These are phyloP conservation scores for Neoscytalidium dimidiatum DNA, from an alignment of 2,329 filamentous ascomycete genomes.

Conservation along the genomic window DNA sequence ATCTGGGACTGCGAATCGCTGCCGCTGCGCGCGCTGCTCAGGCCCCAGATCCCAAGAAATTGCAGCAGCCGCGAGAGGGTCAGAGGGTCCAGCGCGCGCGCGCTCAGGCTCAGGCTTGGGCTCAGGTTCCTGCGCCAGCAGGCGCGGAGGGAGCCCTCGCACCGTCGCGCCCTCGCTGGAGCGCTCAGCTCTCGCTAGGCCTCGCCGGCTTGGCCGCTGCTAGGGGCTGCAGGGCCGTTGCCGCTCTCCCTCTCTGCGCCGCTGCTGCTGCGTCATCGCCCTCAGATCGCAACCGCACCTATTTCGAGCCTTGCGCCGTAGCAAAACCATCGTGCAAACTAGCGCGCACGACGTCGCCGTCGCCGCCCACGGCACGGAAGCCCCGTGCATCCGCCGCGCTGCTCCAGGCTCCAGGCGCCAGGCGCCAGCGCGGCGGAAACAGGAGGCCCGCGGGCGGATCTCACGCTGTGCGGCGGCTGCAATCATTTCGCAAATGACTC, in stretches of 20 bases:
- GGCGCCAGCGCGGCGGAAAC: conserved; percentile 4
- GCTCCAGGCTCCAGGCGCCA: background rate
- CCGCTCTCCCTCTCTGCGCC: background rate
- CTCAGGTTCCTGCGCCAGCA: background rate
- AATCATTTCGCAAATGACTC: conserved; percentile 16
- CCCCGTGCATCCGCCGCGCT: conserved; percentile 14
- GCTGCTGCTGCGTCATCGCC: conserved; percentile 15
- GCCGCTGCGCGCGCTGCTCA: background rate
- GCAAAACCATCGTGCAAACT: conserved; percentile 11
- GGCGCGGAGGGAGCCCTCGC: too few species aligned
- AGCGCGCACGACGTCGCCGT: too few species aligned
- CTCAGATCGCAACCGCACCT: conserved; percentile 10
- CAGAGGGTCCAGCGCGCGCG: background rate
- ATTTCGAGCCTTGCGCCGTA: conserved; percentile 9
- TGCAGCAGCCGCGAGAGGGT: background rate
- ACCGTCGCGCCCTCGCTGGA: too few species aligned
- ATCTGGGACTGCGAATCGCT: conserved; percentile 2
- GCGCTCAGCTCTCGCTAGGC: too few species aligned
- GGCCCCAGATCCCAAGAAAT: conserved; percentile 5
- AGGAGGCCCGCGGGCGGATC: conserved; percentile 18
- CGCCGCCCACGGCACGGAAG: background rate
- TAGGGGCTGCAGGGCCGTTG: background rate
- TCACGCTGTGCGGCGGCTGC: background rate
- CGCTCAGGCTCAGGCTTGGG: background rate
- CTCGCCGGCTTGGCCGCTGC: background rate